Percentiles rank a stretch among this genome's conserved stretches.
Evolutionary conservation across 768 basidiomycete genomes (phyloP).

Genomic region (Dendrothele bispora): DNA sequence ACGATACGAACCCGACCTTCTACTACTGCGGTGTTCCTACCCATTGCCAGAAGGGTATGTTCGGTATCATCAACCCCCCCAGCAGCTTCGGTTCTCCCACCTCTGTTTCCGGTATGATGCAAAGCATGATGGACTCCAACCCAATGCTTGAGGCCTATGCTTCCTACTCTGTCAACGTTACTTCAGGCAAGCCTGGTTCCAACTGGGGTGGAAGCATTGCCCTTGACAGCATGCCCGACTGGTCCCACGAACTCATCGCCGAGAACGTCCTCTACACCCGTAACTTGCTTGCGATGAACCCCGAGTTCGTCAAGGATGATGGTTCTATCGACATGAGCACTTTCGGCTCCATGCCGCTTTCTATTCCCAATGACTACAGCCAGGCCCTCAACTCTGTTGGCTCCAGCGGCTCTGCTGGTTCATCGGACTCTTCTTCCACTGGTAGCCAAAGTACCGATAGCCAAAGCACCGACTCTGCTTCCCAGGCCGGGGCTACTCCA

Average conservation of each 20-base stretch:
- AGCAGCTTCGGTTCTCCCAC: conserved; percentile 43
- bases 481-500: conserved; percentile 21
- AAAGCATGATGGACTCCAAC: conserved; percentile 46
- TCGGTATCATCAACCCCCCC: conserved; percentile 74
- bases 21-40: conserved; percentile 70
- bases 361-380: conserved; percentile 61
- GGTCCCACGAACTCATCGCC: conserved; percentile 48
- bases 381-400: conserved; percentile 36
- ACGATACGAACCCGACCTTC: conserved; percentile 71
- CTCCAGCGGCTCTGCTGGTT: conserved; percentile 12
- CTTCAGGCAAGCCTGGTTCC: conserved; percentile 48
- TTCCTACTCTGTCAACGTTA: conserved; percentile 48
- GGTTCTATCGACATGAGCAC: conserved; percentile 51
- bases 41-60: conserved; percentile 86
- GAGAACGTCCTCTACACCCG: conserved; percentile 59
- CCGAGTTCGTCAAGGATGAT: conserved; percentile 48
- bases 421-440: conserved; percentile 14
- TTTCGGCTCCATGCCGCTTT: conserved; percentile 45
- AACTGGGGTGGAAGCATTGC: conserved; percentile 68
- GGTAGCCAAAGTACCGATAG: conserved; percentile 27
- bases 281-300: conserved; percentile 45
- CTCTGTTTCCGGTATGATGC: conserved; percentile 57
- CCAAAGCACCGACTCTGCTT: conserved; percentile 24
- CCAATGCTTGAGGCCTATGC: conserved; percentile 54
- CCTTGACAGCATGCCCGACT: conserved; percentile 50